phyloP scores from a whole-genome alignment of 306 rosid species.

The Pyrus bretschneideri region DNA sequence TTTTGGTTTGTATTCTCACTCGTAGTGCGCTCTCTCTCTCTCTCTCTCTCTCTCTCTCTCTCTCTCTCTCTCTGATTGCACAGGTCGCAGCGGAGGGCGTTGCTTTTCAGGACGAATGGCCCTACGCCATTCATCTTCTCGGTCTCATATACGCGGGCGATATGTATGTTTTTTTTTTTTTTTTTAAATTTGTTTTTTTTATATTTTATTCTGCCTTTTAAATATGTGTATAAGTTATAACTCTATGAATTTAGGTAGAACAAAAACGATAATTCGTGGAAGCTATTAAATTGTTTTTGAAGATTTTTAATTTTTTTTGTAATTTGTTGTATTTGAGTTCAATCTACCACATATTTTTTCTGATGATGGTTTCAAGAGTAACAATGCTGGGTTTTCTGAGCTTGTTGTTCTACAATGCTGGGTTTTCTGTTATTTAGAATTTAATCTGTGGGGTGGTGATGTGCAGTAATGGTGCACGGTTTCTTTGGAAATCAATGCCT shows the following conservation, averaged over 20 bases:
- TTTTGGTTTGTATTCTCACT: background rate
- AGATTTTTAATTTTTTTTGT: background rate
- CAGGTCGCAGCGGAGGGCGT: constrained; percentile 80
- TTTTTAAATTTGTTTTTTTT: background rate
- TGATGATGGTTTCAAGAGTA: background rate
- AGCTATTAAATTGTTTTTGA: too few relatives aligned
- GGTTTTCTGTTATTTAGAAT: background rate
- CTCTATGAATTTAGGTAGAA: background rate
- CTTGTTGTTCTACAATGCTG: background rate
- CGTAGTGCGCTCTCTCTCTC: background rate
- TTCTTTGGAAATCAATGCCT: constrained; percentile 85
- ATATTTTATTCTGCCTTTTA: background rate
- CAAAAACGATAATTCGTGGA: background rate
- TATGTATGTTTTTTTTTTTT: constrained; percentile 32
- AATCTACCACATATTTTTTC: background rate
- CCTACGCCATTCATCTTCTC: constrained; percentile 71
- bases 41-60: constrained; percentile 3
- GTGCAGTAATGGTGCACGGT: constrained; percentile 83
- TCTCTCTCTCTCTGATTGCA: background rate
- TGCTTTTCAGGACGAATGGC: constrained; percentile 71
- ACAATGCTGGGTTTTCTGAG: background rate
- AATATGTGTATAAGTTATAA: background rate
- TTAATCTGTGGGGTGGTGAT: constrained; percentile 23
- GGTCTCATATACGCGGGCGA: constrained; percentile 60
- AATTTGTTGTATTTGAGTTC: background rate